Conservation (phyloP, 768 basidiomycete genomes). For the Kondoa malvinella region DNA sequence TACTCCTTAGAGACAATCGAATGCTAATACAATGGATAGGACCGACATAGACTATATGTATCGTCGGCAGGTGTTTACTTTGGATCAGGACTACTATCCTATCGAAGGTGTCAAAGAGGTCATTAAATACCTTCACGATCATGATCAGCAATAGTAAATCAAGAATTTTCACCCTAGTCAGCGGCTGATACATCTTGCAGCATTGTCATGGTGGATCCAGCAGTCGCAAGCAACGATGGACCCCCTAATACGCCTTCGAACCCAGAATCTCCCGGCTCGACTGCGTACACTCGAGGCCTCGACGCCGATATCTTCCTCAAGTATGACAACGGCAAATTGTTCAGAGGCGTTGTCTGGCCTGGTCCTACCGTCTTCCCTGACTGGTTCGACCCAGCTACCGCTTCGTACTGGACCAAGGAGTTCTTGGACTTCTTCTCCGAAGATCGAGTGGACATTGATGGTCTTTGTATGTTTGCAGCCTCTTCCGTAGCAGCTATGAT, state of each 20-base stretch:
- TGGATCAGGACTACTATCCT: constrained; percentile 54
- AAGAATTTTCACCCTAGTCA: no score
- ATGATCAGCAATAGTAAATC: constrained; percentile 47
- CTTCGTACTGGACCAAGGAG: constrained; percentile 24
- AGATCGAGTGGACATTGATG: constrained; percentile 22
- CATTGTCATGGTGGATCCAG: constrained; percentile 56
- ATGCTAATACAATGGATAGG: constrained; percentile 9
- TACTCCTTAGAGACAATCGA: not conserved
- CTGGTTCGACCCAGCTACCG: constrained; percentile 24
- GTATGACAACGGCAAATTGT: constrained; percentile 14
- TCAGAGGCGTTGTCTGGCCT: constrained; percentile 26
- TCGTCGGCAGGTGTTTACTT: constrained; percentile 49
- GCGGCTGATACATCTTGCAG: constrained; percentile 9
- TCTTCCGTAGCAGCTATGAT: no score
- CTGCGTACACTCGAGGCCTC: constrained; percentile 43
- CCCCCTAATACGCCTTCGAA: constrained; percentile 33
- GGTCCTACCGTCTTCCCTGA: constrained; percentile 27
- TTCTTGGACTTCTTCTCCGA: constrained; percentile 19
- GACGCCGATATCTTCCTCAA: constrained; percentile 28
- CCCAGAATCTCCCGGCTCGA: constrained; percentile 34
- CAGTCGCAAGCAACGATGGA: constrained; percentile 35
- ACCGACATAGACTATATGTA: constrained; percentile 44
- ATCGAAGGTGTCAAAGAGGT: constrained; percentile 48
- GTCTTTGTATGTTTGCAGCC: no score
- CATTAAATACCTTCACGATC: constrained; percentile 44